phyloP scores from a whole-genome alignment of 2,329 filamentous ascomycete species.

The Aspergillus versicolor region DNA sequence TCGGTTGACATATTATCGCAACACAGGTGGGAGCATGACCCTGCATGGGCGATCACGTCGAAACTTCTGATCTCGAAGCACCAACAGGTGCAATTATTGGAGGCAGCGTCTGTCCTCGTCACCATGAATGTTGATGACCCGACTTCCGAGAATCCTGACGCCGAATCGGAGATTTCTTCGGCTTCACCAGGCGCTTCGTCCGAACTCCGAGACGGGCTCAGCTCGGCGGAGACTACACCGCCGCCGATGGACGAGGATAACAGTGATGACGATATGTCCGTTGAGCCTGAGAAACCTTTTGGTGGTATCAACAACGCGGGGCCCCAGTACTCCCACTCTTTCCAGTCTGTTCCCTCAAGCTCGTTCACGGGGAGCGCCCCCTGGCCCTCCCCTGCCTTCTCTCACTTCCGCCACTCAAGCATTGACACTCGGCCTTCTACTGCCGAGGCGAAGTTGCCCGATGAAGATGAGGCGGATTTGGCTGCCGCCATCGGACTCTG shows the following conservation, averaged over 20 bases:
- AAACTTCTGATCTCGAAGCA: conserved; percentile 99
- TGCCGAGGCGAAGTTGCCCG: conserved; percentile 70
- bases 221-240: conserved; percentile 89
- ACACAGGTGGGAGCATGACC: conserved; percentile 96
- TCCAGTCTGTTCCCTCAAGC: conserved; percentile 67
- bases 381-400: conserved; percentile 45
- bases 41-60: conserved; percentile 95
- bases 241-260: conserved; percentile 69
- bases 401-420: conserved; percentile 70
- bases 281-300: conserved; percentile 59
- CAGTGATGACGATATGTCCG: conserved; percentile 40
- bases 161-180: conserved; percentile 77
- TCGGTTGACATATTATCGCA: conserved; percentile 44
- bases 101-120: conserved; percentile 93
- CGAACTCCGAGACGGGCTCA: conserved; percentile 68
- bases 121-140: conserved; percentile 74
- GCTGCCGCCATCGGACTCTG: conserved; percentile 87
- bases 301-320: conserved; percentile 47
- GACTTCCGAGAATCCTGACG: conserved; percentile 64
- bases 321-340: conserved; percentile 68
- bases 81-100: conserved; percentile 95
- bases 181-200: conserved; percentile 80
- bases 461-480: conserved; percentile 81
- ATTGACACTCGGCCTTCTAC: conserved; percentile 75
- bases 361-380: conserved; percentile 57